Percentiles rank a stretch among this genome's conserved stretches.
phyloP scores from a whole-genome alignment of 345 rosid genomes.

The Linum usitatissimum region DNA sequence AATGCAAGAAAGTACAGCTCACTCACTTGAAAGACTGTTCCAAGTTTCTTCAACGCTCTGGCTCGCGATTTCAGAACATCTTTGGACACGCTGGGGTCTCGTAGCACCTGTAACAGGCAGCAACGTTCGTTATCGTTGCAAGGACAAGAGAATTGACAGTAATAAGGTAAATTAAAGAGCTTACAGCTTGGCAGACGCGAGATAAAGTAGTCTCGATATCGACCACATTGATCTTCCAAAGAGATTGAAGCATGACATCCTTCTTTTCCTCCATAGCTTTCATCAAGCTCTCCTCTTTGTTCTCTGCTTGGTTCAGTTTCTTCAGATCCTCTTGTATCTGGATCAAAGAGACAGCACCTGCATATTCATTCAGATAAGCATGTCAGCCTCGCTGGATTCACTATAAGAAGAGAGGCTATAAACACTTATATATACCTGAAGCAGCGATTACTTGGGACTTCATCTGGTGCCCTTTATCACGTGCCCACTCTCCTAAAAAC shows the following conservation, averaged over 20 bases:
- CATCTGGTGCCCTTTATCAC: constrained; percentile 85
- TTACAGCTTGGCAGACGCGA: constrained; percentile 67
- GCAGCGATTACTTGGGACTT: constrained; percentile 98
- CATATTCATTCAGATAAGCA: not conserved
- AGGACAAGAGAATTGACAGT: not conserved
- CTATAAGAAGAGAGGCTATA: not conserved
- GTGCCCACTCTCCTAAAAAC: constrained; percentile 94
- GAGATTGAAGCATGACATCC: constrained; percentile 79
- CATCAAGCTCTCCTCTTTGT: constrained; percentile 53
- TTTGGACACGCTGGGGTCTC: constrained; percentile 66
- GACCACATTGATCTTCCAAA: constrained; percentile 88
- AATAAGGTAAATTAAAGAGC: constrained; percentile 19
- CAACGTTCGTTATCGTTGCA: not conserved
- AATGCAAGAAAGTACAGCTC: constrained; percentile 5
- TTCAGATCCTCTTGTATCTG: constrained; percentile 75
- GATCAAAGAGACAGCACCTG: constrained; percentile 81
- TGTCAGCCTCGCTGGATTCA: not conserved
- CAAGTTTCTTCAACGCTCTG: constrained; percentile 68
- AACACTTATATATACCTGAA: constrained; percentile 41
- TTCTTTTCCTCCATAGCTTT: constrained; percentile 68
- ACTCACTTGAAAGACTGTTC: constrained; percentile 77
- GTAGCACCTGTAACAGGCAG: constrained; percentile 48
- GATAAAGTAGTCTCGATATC: constrained; percentile 87
- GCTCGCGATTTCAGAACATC: constrained; percentile 57
- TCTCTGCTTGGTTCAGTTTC: constrained; percentile 49